Evolutionary conservation across 371 early-diverging fungal species (phyloP).

Genomic region (Saksenaea vasiformis): DNA sequence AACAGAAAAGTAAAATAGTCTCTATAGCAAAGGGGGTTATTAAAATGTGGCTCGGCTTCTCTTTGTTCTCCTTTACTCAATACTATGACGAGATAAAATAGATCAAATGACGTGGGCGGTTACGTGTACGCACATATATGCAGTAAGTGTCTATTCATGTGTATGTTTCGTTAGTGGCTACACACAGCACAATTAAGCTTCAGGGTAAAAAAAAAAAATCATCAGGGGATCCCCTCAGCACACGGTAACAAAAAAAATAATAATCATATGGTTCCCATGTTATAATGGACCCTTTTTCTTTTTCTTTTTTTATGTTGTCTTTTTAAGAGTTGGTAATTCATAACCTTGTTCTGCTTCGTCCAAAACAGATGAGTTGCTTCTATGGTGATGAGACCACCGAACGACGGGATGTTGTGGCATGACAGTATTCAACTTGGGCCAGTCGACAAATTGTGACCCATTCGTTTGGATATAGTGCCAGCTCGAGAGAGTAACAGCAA

Average conservation of each 20-base stretch:
- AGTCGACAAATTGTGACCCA: conserved; percentile 42
- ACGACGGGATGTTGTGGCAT: background rate
- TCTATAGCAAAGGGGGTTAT: background rate
- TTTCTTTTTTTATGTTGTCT: conserved; percentile 31
- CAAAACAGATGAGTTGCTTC: conserved; percentile 29
- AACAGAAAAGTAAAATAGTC: background rate
- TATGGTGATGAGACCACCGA: conserved; percentile 11
- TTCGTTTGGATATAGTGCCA: conserved; percentile 42
- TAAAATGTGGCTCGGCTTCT: background rate
- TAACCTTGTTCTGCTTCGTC: conserved; percentile 46
- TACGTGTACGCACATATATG: no score
- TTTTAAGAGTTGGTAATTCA: conserved; percentile 40
- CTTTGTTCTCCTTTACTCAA: background rate
- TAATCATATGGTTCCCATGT: background rate
- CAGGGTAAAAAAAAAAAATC: background rate
- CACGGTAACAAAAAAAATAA: background rate
- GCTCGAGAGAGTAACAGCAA: conserved; percentile 29
- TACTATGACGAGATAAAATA: background rate
- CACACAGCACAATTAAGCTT: background rate
- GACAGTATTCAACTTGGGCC: conserved; percentile 38
- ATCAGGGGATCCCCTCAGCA: background rate
- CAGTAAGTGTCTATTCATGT: background rate
- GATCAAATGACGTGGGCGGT: conserved; percentile 1
- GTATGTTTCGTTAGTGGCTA: background rate
- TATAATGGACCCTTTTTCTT: background rate